Percentiles rank a stretch among this genome's conserved stretches.
phyloP scores from a whole-genome alignment of 495 filamentous ascomycete genomes.

The Penicillium coffeae region DNA sequence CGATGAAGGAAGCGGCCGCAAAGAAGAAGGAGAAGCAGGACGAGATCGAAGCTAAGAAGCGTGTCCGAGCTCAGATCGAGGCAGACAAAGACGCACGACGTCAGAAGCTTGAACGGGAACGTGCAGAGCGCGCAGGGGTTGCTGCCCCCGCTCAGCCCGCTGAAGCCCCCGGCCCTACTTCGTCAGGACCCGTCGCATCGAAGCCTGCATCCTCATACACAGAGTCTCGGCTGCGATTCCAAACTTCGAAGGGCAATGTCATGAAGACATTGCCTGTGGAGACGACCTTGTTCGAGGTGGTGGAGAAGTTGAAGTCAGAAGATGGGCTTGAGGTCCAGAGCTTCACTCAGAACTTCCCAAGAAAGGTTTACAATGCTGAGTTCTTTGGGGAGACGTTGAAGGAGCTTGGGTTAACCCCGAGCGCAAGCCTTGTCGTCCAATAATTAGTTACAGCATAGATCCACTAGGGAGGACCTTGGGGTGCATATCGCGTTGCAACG shows the following conservation, averaged over 20 bases:
- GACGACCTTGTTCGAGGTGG: conserved; percentile 93
- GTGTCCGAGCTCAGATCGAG: conserved; percentile 86
- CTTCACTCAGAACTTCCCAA: conserved; percentile 83
- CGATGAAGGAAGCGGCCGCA: conserved; percentile 78
- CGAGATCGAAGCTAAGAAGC: conserved; percentile 81
- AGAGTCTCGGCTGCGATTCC: conserved; percentile 78
- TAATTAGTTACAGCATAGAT: conserved; percentile 14
- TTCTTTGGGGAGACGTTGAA: conserved; percentile 90
- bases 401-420: conserved; percentile 86
- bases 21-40: conserved; percentile 84
- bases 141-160: conserved; percentile 46
- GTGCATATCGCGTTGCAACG: conserved; percentile 6
- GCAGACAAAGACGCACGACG: conserved; percentile 84
- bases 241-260: conserved; percentile 67
- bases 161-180: conserved; percentile 32
- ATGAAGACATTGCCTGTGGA: conserved; percentile 80
- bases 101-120: conserved; percentile 76
- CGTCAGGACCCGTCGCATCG: conserved; percentile 42
- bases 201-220: conserved; percentile 65
- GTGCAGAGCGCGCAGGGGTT: conserved; percentile 75
- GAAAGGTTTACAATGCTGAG: conserved; percentile 71
- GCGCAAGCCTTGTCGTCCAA: conserved; percentile 77
- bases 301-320: conserved; percentile 63
- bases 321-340: conserved; percentile 61
- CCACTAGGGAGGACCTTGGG: neutral